A percentile compares a stretch with the other conserved stretches of the same genome.
These are phyloP conservation scores for Brassica nigra DNA, from an alignment of 345 rosid genomes.

Conservation along the genomic window DNA sequence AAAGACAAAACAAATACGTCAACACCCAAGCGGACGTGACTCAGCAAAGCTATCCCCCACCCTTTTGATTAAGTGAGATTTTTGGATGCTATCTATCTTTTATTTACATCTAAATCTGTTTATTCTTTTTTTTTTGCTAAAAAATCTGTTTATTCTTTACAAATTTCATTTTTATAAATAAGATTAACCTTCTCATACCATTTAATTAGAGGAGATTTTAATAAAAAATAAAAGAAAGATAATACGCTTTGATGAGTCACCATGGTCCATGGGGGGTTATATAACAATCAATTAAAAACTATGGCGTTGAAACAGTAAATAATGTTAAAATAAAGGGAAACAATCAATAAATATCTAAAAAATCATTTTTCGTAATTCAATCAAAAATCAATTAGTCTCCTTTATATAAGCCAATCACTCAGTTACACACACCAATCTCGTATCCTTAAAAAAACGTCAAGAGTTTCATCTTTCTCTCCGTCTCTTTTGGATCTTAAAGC, in stretches of 20 bases:
- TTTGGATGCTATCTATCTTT: not conserved
- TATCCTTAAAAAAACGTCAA: constrained; percentile 7
- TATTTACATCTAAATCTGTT: not conserved
- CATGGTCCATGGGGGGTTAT: not conserved
- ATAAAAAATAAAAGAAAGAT: not conserved
- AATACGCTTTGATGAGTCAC: constrained; percentile 2
- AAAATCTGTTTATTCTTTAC: not conserved
- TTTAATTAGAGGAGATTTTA: not conserved
- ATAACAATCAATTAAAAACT: not conserved
- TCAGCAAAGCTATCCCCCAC: constrained; percentile 28
- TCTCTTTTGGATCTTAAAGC: constrained; percentile 33
- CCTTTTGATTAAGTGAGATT: not conserved
- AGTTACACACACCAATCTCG: constrained; percentile 5
- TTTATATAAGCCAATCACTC: constrained; percentile 1
- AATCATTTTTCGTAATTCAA: constrained; percentile 12
- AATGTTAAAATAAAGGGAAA: constrained; percentile 10
- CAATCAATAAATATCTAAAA: constrained; percentile 13
- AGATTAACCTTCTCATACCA: not conserved
- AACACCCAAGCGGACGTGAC: constrained; percentile 30
- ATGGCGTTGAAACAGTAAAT: not conserved
- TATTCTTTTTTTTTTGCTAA: too few relatives aligned
- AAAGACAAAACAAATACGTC: constrained; percentile 24
- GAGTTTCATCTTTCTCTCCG: constrained; percentile 21
- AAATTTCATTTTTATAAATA: not conserved
- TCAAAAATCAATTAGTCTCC: not conserved